Evolutionary conservation across 2,329 filamentous ascomycete species (phyloP).

Genomic region (Fusarium subtropicale): DNA sequence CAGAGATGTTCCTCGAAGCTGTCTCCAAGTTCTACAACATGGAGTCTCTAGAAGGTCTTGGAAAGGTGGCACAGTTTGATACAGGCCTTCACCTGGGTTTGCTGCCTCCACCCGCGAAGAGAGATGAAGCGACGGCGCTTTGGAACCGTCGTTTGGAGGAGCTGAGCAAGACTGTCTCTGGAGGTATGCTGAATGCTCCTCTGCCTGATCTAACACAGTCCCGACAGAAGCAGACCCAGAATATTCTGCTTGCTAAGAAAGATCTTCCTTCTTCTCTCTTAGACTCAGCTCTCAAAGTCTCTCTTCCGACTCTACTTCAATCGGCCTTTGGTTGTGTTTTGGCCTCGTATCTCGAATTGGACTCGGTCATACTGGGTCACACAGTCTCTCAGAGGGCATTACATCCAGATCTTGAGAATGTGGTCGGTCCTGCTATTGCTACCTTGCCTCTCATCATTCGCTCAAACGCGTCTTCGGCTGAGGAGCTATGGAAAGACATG

Average conservation of each 20-base stretch:
- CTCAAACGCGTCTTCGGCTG: background rate
- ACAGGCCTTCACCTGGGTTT: conserved; percentile 3
- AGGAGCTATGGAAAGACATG: conserved; percentile 20
- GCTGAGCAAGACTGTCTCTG: background rate
- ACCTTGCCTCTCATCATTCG: conserved; percentile 21
- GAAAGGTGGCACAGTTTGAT: background rate
- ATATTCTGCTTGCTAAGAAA: conserved; percentile 1
- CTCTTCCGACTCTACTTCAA: conserved; percentile 9
- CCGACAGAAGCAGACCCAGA: conserved; percentile 16
- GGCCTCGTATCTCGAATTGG: conserved; percentile 14
- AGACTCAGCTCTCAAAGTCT: rapidly evolving
- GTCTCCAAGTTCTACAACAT: conserved; percentile 21
- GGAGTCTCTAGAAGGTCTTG: background rate
- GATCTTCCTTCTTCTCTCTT: background rate
- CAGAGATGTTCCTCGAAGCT: conserved; percentile 1
- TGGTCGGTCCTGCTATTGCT: conserved; percentile 24
- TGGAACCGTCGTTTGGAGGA: background rate
- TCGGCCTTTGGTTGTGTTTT: conserved; percentile 25
- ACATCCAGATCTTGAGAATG: background rate
- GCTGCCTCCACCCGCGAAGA: background rate
- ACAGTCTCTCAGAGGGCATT: conserved; percentile 18
- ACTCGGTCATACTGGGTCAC: conserved; percentile 11
- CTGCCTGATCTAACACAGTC: conserved; percentile 22
- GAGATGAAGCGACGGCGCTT: conserved; percentile 1
- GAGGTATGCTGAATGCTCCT: conserved; percentile 2